Evolutionary conservation across 352 stramenopile species (phyloP).

Genomic region (Pythium rhizo-oryzae): DNA sequence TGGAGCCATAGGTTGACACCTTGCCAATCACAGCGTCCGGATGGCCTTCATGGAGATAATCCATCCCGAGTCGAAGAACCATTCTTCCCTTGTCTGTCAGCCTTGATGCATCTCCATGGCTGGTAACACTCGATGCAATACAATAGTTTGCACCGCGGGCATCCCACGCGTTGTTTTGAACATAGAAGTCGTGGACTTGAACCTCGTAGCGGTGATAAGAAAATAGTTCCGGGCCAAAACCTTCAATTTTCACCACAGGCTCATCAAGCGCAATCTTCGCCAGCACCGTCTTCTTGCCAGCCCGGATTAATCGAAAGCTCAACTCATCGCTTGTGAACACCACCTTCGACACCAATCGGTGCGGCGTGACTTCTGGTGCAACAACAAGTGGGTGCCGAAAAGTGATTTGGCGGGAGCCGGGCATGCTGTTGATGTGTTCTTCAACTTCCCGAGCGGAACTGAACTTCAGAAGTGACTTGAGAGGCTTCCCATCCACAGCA

Average conservation of each 20-base stretch:
- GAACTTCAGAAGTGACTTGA: slow-evolving; percentile 52
- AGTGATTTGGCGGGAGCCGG: slow-evolving; percentile 59
- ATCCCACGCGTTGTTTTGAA: slow-evolving; percentile 65
- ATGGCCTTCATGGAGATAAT: slow-evolving; percentile 70
- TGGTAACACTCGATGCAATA: slow-evolving; percentile 73
- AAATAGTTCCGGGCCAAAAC: slow-evolving; percentile 80
- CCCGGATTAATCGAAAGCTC: slow-evolving; percentile 72
- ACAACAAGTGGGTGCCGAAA: slow-evolving; percentile 78
- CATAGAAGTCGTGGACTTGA: slow-evolving; percentile 67
- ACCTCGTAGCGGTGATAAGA: slow-evolving; percentile 81
- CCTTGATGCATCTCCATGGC: slow-evolving; percentile 20
- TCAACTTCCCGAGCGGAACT: slow-evolving; percentile 61
- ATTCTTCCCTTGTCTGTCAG: slow-evolving; percentile 9
- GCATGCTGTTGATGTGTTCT: slow-evolving; percentile 53
- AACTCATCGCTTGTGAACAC: slow-evolving; percentile 58
- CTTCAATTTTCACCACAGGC: slow-evolving; percentile 58
- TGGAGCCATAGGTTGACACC: slow-evolving; percentile 70
- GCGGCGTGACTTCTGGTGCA: slow-evolving; percentile 56
- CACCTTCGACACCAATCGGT: slow-evolving; percentile 48
- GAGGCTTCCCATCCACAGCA: slow-evolving; percentile 65
- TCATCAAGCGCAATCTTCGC: slow-evolving; percentile 56
- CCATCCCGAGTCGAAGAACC: slow-evolving; percentile 59
- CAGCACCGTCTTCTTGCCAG: slow-evolving; percentile 60
- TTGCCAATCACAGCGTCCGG: slow-evolving; percentile 51
- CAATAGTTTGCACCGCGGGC: slow-evolving; percentile 53